Evolutionary conservation across 495 filamentous ascomycete species (phyloP), one percentile per base, ranked within the genome.

Genomic region (Penicillium daleae): DNA sequence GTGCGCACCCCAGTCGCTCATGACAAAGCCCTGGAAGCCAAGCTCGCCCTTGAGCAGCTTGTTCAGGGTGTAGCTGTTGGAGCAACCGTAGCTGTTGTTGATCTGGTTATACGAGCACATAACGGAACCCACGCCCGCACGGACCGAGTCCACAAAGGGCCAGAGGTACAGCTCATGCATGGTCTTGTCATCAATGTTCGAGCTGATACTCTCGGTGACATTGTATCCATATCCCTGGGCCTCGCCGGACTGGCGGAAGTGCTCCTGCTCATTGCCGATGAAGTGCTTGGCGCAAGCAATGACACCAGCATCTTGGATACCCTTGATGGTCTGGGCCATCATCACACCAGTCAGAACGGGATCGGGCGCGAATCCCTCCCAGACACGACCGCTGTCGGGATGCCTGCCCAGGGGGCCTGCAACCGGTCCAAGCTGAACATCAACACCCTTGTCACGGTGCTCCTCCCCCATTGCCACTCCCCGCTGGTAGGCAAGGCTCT

Each of bases 91-190:
- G 77, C 82, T 87, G 80, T 90, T 89, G 78, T 91, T 91, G 72
- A 88, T 78, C 72, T 95, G 91, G 58, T 95, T 89, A 83, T 98
- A 98, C 13, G 90, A 91, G 79, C 94, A 97, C 95, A 99, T 97
- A 64, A 97, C 70, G 15, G 90, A 85, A 27, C 91, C 93, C 7
- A 93, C 91, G 40, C 91, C 92, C 40, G 89, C 88, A 56, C 85
- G 82, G 49, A 92, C 84, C 13, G 88, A 84, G 74, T 91, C 90
- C 13, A 90, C 90, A 63, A 92, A 92, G 19, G 90, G 90, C 80
- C 95, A 99, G 12, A 97, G 82, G 71, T 99, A 99, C 37, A 95
- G 70, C 75, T 99, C 95, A 74, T 99, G 95, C 86, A 99, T 85
- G 3, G 94, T 96, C 72, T 86, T 89, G 76, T 99, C 95, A 71